Evolutionary conservation across 495 filamentous ascomycete species (phyloP), one percentile per base, ranked within the genome.

Genomic region (Trypethelium eluteriae): DNA sequence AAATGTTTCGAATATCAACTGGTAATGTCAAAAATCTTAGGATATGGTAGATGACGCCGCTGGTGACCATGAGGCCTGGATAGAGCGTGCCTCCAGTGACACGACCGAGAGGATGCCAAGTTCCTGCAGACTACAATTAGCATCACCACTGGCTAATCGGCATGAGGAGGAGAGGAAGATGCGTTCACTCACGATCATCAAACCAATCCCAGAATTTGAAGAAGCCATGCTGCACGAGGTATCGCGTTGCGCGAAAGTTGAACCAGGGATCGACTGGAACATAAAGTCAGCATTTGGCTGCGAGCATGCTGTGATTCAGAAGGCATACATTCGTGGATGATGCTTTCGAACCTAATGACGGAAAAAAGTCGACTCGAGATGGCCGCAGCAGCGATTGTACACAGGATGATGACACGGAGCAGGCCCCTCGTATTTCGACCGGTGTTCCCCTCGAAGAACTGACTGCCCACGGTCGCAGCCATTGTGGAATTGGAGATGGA

Each of bases 151-250:
- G n/a, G 57, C 59, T 25, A 3, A 32, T 38, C 5, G 16, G 38
- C 38, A 46, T 36, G 3, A 44, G 14, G 14, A 66, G 47, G 38
- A 57, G 61, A 38, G 16, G 9, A 25, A 25, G 25, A 53, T 34
- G 32, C 65, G 25, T 36, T 14, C 69, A 78, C 86, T 61, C 83
- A 90, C 94, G 88, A 82, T 99, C 95, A 80, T 99, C 95, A 75
- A 99, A 99, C 95, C 95, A 99, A 79, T 99, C 93, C 95, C 95
- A 99, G 76, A 99, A 99, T 76, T 88, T 91, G 77, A 96, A 95
- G 79, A 99, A 98, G 67, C 95, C 95, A 84, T 99, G 83, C 72
- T 94, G 84, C 64, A 98, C 89, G 62, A 99, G 84, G 72, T 99
- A 97, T 80, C 97, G 97, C 62, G 95, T 98, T 69, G 95, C 95